Evolutionary conservation across 805 yeast genomes (phyloP), one percentile per base, ranked within the genome.

Genomic region (Candida hungchunana): DNA sequence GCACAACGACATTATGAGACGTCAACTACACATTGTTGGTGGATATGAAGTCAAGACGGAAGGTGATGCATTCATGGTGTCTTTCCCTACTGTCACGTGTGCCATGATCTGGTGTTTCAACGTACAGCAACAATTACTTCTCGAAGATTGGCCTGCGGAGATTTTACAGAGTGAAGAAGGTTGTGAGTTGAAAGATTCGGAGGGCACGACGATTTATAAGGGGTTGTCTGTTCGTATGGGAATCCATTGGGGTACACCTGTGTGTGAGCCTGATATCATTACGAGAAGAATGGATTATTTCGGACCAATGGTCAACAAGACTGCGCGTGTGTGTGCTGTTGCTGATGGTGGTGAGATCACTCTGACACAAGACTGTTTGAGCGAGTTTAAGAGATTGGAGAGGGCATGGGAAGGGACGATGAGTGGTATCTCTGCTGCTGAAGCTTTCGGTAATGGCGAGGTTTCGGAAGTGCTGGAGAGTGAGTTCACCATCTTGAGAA

Each of bases 281-380:
- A 93, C 98, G 0, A 77, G 88, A 48, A 78, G 99, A 66, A 93
- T 93, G 98, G 99, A 93, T 63, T 93, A 93, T 60, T 83, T 93
- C 51, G 99, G 99, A 0, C 98, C 99, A 0, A 89, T 93, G 88
- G 99, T 93, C 21, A 93, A 93, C 53, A 72, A 96, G 34, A 86
- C 99, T 1, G 81, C 97, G 1, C 73, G 99, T 51, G 90, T 93
- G 18, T 81, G 89, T 55, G 84, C 95, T 7, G 83, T 86, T 33
- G 99, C 98, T 0, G 96, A 87, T 59, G 99, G 99, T 41, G 99
- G 99, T n/a, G 96, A 90, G 59, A 85, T 90, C 19, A 79, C 95
- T 0, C 71, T 89, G 38, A 82, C 95, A 51, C 71, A 79, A 7
- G 97, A 90, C 58, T 85, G 87, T 52, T 65, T 83, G 47, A 71